phyloP scores from a whole-genome alignment of 2,329 filamentous ascomycete genomes.

The Nothomitra cinnamomea region DNA sequence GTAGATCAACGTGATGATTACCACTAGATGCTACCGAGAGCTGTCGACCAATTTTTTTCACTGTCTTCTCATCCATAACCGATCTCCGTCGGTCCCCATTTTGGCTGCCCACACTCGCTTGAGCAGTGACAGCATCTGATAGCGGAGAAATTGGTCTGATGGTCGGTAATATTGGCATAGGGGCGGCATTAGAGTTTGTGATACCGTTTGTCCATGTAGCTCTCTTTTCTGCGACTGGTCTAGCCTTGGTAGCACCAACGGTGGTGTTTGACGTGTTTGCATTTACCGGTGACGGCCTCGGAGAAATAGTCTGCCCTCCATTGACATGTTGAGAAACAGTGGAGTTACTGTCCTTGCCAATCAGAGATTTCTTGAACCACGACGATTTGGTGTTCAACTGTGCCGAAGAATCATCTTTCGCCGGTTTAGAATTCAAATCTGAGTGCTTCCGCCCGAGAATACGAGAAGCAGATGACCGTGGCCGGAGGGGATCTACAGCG shows the following conservation, averaged over 20 bases:
- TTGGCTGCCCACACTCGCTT: slow-evolving; percentile 52
- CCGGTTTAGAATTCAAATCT: slow-evolving; percentile 50
- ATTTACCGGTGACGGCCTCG: slow-evolving; percentile 25
- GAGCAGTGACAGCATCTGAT: slow-evolving; percentile 82
- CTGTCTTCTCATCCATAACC: slow-evolving; percentile 43
- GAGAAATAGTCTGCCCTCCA: slow-evolving; percentile 13
- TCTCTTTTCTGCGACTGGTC: slow-evolving; percentile 54
- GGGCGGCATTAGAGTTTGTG: slow-evolving; percentile 51
- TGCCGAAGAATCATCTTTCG: slow-evolving; percentile 39
- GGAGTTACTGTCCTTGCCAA: slow-evolving; percentile 50
- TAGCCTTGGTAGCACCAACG: slow-evolving; percentile 27
- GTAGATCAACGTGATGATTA: slow-evolving; percentile 81
- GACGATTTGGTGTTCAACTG: slow-evolving; percentile 66
- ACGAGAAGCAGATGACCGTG: slow-evolving; percentile 76
- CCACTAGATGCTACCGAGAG: slow-evolving; percentile 81
- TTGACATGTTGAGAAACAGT: slow-evolving; percentile 20
- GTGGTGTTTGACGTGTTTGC: slow-evolving; percentile 15
- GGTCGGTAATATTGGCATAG: slow-evolving; percentile 90
- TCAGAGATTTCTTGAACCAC: slow-evolving; percentile 93
- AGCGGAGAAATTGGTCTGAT: slow-evolving; percentile 91
- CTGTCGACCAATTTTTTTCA: slow-evolving; percentile 89
- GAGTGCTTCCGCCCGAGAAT: slow-evolving; percentile 83
- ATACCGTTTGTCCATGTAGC: slow-evolving; percentile 82
- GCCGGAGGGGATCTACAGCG: slow-evolving; percentile 76
- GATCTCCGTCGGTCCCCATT: slow-evolving; percentile 34